These are phyloP conservation scores for Triangularia verruculosa DNA, from an alignment of 2,329 filamentous ascomycete species.

Conservation along the genomic window DNA sequence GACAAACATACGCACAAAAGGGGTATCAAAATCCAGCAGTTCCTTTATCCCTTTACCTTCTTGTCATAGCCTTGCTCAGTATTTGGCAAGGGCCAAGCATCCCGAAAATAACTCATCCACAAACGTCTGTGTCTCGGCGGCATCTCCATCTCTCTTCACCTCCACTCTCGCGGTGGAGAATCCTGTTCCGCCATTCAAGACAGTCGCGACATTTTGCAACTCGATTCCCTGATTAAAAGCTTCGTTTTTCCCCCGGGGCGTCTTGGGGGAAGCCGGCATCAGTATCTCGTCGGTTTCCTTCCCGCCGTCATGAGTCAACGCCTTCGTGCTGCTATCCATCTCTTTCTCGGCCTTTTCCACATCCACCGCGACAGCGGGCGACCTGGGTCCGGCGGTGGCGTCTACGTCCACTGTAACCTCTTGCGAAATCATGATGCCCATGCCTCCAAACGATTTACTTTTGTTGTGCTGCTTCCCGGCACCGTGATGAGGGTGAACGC, in stretches of 20 bases:
- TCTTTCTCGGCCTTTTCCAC: background rate
- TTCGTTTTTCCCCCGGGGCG: background rate
- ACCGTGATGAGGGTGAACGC: background rate
- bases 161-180: constrained; percentile 33
- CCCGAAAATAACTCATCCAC: constrained; percentile 44
- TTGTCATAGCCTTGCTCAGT: background rate
- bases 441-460: constrained; percentile 35
- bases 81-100: constrained; percentile 3
- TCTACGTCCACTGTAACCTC: constrained; percentile 56
- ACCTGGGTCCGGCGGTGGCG: background rate
- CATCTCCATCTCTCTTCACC: constrained; percentile 29
- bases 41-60: background rate
- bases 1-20: background rate
- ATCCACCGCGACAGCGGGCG: background rate
- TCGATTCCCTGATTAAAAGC: constrained; percentile 17
- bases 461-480: background rate
- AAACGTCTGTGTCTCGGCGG: constrained; percentile 37
- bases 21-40: background rate
- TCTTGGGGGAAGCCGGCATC: background rate
- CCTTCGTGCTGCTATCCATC: background rate
- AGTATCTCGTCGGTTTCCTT: background rate
- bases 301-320: background rate
- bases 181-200: constrained; percentile 25
- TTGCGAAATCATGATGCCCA: constrained; percentile 58
- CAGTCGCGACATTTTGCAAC: constrained; percentile 18